Conservation (phyloP, 2,329 filamentous ascomycete species). For the Salinomyces thailandicus region DNA sequence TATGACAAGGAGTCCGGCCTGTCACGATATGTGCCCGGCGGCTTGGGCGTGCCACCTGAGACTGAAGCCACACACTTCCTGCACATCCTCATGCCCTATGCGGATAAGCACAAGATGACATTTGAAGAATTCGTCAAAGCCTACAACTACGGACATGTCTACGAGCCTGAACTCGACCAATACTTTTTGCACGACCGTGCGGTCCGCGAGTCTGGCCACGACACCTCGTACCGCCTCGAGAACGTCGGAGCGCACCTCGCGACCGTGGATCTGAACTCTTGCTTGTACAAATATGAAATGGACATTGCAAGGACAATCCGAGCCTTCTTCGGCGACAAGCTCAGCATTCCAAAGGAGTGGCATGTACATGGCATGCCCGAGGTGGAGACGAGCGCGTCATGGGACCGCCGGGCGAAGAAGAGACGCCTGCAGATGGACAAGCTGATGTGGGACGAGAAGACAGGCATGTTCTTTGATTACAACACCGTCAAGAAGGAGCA, state of each 20-base stretch:
- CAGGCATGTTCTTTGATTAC: conserved; percentile 98
- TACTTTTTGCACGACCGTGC: conserved; percentile 96
- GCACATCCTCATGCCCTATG: conserved; percentile 71
- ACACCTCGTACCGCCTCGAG: conserved; percentile 90
- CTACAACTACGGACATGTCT: conserved; percentile 69
- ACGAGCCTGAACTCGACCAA: conserved; percentile 80
- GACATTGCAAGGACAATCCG: conserved; percentile 85
- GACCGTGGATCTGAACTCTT: conserved; percentile 87
- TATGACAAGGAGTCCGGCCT: conserved; percentile 68
- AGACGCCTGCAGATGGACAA: conserved; percentile 82
- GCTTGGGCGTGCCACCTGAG: conserved; percentile 78
- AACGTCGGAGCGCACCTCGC: conserved; percentile 77
- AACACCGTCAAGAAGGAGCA: conserved; percentile 73
- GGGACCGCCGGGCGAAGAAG: conserved; percentile 80
- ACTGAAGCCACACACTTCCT: conserved; percentile 81
- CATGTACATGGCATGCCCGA: conserved; percentile 54
- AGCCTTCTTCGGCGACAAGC: conserved; percentile 68
- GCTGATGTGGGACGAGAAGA: conserved; percentile 83
- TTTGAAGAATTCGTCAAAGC: conserved; percentile 78
- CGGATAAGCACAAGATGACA: conserved; percentile 69
- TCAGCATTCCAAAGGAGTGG: conserved; percentile 75
- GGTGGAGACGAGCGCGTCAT: conserved; percentile 71
- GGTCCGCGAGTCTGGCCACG: conserved; percentile 91
- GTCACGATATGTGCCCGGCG: conserved; percentile 75
- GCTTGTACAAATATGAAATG: conserved; percentile 93